Evolutionary conservation across 73 alveolate species (phyloP).

Genomic region (Diophrys sp.): DNA sequence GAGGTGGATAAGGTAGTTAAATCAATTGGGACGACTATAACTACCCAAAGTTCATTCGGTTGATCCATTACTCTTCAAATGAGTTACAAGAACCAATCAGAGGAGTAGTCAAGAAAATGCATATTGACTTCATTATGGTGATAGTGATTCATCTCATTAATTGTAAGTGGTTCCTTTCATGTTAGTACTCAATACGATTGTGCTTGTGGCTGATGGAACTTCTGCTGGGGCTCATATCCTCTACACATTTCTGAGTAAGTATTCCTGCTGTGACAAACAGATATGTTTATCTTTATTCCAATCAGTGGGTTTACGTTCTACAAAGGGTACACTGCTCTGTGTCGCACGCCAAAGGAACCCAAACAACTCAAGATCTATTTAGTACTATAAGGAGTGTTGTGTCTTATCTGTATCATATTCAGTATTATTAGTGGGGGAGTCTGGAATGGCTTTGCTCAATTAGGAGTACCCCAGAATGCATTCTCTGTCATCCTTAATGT

Average conservation of each 20-base stretch:
- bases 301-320: slow-evolving; percentile 12
- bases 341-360: slow-evolving; percentile 36
- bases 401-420: slow-evolving; percentile 29
- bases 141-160: slow-evolving; percentile 12
- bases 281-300: slow-evolving; percentile 6
- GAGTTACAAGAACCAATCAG: slow-evolving; percentile 27
- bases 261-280: too few relatives aligned
- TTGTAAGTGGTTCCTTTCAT: too few relatives aligned
- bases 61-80: slow-evolving; percentile 47
- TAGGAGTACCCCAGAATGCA: too few relatives aligned
- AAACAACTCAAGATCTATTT: slow-evolving; percentile 23
- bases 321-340: slow-evolving; percentile 45
- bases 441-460: slow-evolving; percentile 51
- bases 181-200: slow-evolving; percentile 10
- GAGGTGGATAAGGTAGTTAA: not conserved
- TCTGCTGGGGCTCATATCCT: not conserved
- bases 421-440: slow-evolving; percentile 41
- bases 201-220: not conserved
- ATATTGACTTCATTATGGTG: slow-evolving; percentile 15
- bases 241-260: slow-evolving; percentile 13
- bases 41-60: slow-evolving; percentile 45
- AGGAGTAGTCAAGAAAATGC: slow-evolving; percentile 45
- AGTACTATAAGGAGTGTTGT: slow-evolving; percentile 26
- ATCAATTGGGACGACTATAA: slow-evolving; percentile 51
- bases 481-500: too few relatives aligned